phyloP scores from a whole-genome alignment of 2,329 filamentous ascomycete genomes.

The Ambrosiella beaveri region DNA sequence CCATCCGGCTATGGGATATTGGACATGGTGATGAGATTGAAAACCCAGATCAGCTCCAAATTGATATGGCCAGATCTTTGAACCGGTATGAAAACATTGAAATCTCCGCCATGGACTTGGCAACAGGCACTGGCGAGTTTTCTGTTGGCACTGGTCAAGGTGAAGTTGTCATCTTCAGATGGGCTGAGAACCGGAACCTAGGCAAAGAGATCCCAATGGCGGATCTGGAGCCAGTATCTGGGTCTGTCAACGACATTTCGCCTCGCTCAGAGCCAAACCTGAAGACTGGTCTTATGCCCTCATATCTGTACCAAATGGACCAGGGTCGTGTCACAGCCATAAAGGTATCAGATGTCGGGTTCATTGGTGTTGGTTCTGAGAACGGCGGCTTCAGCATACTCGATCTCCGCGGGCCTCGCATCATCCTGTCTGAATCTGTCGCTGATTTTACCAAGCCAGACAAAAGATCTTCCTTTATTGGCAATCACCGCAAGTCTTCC shows the following conservation, averaged over 20 bases:
- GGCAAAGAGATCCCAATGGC: constrained; percentile 42
- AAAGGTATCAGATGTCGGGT: constrained; percentile 81
- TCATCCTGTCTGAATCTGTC: constrained; percentile 62
- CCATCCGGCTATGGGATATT: constrained; percentile 80
- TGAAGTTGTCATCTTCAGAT: constrained; percentile 76
- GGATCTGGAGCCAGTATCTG: constrained; percentile 36
- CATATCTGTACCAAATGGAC: constrained; percentile 42
- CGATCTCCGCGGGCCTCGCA: constrained; percentile 69
- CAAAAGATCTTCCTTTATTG: constrained; percentile 57
- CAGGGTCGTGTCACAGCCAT: constrained; percentile 57
- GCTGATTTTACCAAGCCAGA: constrained; percentile 60
- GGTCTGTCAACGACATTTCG: constrained; percentile 57
- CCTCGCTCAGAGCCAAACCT: constrained; percentile 53
- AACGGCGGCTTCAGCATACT: constrained; percentile 65
- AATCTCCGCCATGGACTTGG: constrained; percentile 63
- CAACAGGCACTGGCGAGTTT: constrained; percentile 66
- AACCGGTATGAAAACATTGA: constrained; percentile 63
- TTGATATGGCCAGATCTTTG: constrained; percentile 70
- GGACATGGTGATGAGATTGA: constrained; percentile 89
- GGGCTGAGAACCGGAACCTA: constrained; percentile 62
- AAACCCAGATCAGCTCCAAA: constrained; percentile 63
- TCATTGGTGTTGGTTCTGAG: constrained; percentile 74
- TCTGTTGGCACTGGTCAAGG: constrained; percentile 65
- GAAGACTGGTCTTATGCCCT: constrained; percentile 66
- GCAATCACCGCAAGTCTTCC: constrained; percentile 19